phyloP scores from a whole-genome alignment of 2,329 filamentous ascomycete species.

The Xylaria sp. region DNA sequence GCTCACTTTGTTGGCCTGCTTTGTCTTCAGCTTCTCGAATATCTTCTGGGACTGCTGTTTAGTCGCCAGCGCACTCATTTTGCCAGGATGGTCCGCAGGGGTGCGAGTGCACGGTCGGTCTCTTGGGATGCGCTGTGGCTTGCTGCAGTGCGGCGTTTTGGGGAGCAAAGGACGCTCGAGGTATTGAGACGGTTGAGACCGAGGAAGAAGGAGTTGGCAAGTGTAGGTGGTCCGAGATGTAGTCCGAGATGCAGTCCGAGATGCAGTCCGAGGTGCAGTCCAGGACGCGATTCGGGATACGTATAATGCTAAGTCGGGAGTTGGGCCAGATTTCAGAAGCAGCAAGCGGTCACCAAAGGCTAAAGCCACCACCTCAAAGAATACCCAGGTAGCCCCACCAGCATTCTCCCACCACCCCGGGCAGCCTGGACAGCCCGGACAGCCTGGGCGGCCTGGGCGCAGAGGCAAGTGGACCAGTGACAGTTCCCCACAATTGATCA shows the following conservation, averaged over 20 bases:
- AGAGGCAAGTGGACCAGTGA: not conserved
- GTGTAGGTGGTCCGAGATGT: too few species aligned
- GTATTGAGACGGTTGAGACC: not conserved
- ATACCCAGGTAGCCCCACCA: slow-evolving; percentile 26
- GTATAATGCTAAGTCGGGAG: too few species aligned
- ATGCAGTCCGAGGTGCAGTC: too few species aligned
- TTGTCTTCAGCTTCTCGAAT: slow-evolving; percentile 95
- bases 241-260: too few species aligned
- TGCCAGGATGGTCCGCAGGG: slow-evolving; percentile 41
- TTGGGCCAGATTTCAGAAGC: slow-evolving; percentile 43
- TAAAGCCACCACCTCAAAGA: slow-evolving; percentile 34
- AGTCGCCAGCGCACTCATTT: slow-evolving; percentile 73
- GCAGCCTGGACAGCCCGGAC: slow-evolving; percentile 21
- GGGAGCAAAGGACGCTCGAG: not conserved
- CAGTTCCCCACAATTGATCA: slow-evolving; percentile 30
- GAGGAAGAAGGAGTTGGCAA: too few species aligned
- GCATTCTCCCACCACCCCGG: slow-evolving; percentile 18
- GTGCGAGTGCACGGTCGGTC: not conserved
- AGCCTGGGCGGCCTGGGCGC: too few species aligned
- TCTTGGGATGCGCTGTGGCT: not conserved
- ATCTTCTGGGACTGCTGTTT: slow-evolving; percentile 97
- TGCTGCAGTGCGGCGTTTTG: not conserved
- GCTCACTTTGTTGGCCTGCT: slow-evolving; percentile 89
- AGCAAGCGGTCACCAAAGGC: slow-evolving; percentile 30
- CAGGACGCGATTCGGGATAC: too few species aligned